Base-by-base conservation (phyloP, 768 basidiomycete species). In the Kwoniella newhampshirensis region DNA sequence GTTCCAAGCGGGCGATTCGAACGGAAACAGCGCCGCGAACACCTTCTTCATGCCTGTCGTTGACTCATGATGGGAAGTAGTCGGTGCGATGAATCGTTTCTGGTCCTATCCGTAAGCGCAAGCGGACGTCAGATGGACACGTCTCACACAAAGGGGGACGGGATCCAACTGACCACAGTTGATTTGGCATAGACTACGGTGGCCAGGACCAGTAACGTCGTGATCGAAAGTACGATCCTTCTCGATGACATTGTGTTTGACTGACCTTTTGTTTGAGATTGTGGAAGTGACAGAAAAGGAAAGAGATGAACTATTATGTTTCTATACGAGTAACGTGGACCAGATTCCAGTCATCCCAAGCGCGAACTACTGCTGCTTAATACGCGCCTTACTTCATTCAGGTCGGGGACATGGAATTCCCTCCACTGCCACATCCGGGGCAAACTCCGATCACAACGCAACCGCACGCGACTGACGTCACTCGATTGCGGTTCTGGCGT, bases 1-100 rank as follows among this genome's bases (percentile, higher is more conserved):
- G 76, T 91, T 92, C 86, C 86, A 89, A 6, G 84, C 91, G 57
- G 89, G 90, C 30, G 88, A 87, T 21, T 70, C 62, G 70, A 93
- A 94, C 32, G 91, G 91, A 72, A 94, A 94, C 56, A 92, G 78
- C 79, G 83, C 83, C 4, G 82, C 80, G 77, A 93, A 93, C 32
- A 90, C 81, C 68, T 85, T 82, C 54, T 87, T 86, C 85, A 91
- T 84, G 9, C 59, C 35, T 2, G 40, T 63, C 1, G 41, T 47
- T 18, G 64, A 51, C n/a, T 58, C 61, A 45, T 48, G 54, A 25
- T 52, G 39, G 35, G 42, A 23, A 48, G 30, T 27, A 23, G n/a
- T n/a, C n/a, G 41, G 58, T 17, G 51, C 23, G 21, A 40, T 36
- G 21, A 55, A 55, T 39, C 50, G 27, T 28, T 48, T 28, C 51